A percentile compares a stretch with the other conserved stretches of the same genome.
phyloP scores from a whole-genome alignment of 2,329 filamentous ascomycete species.

The Torrubiella hemipterigena region DNA sequence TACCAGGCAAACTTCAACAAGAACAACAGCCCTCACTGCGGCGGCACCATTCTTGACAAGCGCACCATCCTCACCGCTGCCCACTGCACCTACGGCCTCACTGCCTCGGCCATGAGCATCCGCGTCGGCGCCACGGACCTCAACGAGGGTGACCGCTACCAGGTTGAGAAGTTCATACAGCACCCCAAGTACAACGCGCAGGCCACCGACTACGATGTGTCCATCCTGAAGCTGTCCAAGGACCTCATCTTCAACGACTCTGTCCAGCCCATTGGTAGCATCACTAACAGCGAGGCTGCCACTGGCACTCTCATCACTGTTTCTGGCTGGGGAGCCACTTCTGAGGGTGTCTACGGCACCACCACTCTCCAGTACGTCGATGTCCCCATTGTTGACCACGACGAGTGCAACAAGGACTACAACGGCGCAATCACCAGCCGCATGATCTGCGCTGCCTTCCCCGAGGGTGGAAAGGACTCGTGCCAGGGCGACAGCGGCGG shows the following conservation, averaged over 20 bases:
- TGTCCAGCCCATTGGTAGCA: background rate
- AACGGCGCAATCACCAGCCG: constrained; percentile 12
- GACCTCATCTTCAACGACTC: background rate
- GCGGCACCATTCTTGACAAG: constrained; percentile 1
- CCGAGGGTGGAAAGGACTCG: constrained; percentile 16
- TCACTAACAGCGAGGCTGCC: background rate
- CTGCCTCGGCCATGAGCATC: background rate
- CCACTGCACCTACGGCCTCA: background rate
- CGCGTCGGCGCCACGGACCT: background rate
- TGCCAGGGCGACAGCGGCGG: constrained; percentile 20
- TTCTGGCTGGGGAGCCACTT: background rate
- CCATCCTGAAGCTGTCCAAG: background rate
- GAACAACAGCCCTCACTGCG: background rate
- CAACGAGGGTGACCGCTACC: background rate
- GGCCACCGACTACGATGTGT: background rate
- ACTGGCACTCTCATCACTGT: background rate
- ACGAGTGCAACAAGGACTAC: constrained; percentile 14
- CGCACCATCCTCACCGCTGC: constrained; percentile 1
- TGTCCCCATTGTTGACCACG: constrained; percentile 16
- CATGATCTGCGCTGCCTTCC: constrained; percentile 20
- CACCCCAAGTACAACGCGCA: background rate
- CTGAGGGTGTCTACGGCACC: constrained; percentile 4
- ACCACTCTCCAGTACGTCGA: constrained; percentile 16
- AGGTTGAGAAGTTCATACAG: background rate
- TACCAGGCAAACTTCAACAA: constrained; percentile 1